Evolutionary conservation across 257 asterid species (phyloP).

Genomic region (Catharanthus roseus): DNA sequence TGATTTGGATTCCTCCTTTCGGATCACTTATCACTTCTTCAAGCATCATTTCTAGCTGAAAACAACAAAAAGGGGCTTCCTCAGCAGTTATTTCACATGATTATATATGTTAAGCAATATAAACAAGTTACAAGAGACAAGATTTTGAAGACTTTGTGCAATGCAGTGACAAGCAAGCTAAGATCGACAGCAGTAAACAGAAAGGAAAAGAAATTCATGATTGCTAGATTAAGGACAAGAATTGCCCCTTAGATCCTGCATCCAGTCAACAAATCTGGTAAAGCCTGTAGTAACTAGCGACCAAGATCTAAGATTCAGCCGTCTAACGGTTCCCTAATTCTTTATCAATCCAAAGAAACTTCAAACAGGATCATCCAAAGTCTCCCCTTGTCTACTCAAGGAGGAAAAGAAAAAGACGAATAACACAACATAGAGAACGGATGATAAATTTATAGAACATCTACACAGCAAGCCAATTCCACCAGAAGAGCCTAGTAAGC

Average conservation of each 20-base stretch:
- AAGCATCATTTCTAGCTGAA: constrained; percentile 43
- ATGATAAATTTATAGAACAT: neutral
- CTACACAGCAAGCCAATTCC: neutral
- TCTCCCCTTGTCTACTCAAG: neutral
- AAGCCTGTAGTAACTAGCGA: too few species aligned
- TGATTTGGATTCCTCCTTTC: constrained; percentile 61
- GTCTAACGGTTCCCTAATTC: neutral
- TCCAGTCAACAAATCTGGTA: too few species aligned
- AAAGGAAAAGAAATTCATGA: too few species aligned
- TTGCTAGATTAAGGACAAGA: too few species aligned
- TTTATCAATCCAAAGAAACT: neutral
- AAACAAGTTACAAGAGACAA: neutral
- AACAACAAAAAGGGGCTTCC: neutral
- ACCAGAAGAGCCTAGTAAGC: neutral
- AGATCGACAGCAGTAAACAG: neutral
- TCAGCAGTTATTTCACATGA: neutral
- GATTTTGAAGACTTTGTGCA: neutral
- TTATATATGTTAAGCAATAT: neutral
- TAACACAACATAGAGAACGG: neutral
- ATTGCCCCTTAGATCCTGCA: too few species aligned
- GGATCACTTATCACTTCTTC: constrained; percentile 40
- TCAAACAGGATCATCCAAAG: neutral
- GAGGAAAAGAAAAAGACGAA: too few species aligned
- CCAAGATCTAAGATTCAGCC: neutral
- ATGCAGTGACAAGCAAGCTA: neutral